phyloP scores from a whole-genome alignment of 106 monocot genomes.

The Dendrobium chrysotoxum region DNA sequence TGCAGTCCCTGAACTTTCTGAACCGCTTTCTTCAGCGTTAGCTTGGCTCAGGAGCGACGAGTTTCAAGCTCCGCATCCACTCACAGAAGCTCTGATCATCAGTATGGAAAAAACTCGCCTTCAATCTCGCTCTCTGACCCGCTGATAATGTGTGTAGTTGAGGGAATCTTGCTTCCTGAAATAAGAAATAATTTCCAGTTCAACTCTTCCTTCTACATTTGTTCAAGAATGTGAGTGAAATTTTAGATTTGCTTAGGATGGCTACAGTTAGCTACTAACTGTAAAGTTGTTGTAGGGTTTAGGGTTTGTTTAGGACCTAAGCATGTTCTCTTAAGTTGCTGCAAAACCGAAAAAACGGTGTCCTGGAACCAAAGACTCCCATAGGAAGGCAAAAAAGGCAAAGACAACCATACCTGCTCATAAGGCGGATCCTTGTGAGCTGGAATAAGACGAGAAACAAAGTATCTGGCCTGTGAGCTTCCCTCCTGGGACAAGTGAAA shows the following conservation, averaged over 20 bases:
- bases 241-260: too few relatives aligned
- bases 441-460: slow-evolving; percentile 89
- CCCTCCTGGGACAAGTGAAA: slow-evolving; percentile 57
- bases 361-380: too few relatives aligned
- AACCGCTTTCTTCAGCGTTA: slow-evolving; percentile 14
- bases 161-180: slow-evolving; percentile 94
- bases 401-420: slow-evolving; percentile 65
- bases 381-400: too few relatives aligned
- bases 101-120: slow-evolving; percentile 82
- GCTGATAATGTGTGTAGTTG: slow-evolving; percentile 54
- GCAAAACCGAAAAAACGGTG: too few relatives aligned
- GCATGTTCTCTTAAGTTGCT: too few relatives aligned
- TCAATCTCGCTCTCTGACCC: slow-evolving; percentile 63
- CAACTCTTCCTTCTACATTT: not conserved
- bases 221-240: not conserved
- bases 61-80: slow-evolving; percentile 96
- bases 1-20: not conserved
- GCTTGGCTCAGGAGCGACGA: slow-evolving; percentile 74
- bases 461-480: slow-evolving; percentile 93
- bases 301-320: too few relatives aligned
- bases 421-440: slow-evolving; percentile 98
- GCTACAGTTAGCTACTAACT: too few relatives aligned
- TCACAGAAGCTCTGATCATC: slow-evolving; percentile 86
- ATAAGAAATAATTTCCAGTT: not conserved
- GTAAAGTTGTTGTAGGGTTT: too few relatives aligned